Base-by-base conservation (phyloP, 306 rosid genomes). In the Acacia crassicarpa region DNA sequence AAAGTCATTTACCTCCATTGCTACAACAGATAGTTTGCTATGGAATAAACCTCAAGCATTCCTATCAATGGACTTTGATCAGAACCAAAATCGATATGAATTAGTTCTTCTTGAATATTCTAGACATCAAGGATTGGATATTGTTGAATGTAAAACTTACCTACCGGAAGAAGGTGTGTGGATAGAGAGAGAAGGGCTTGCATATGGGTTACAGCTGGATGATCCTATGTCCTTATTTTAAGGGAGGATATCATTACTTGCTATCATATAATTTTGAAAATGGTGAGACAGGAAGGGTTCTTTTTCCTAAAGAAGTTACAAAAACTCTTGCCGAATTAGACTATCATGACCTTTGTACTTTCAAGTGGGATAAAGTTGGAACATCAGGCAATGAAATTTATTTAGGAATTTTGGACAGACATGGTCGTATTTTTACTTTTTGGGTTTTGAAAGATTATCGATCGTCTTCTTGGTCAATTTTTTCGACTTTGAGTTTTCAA, bases 361-460 rank as follows among this genome's bases (percentile, higher is more conserved):
- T 53, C 9, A 53, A 19, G 22, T 1, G 8, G 59, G 59, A 6
- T 17, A 53, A 19, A 16, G 1, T 1, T 27, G 41, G 35, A 30
- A 32, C 33, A 32, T 32, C 33, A 32, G 33, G 33, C 33, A 33
- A 30, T 17, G 15, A 6, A 2, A 27, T 63, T 63, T 14, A 6
- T 63, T 13, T 63, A 9, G 69, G 30, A 8, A 63, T 17, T 27
- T 30, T 13, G 41, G 8, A 3, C 1, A 2, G 30, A 5, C 0
- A 0, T 10, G 0, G 56, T 1, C 1, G 0, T 63, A 0, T 14
- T 30, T 30, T 63, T 63, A 27, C 0, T 27, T 2, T 63, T 1
- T 63, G 69, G 69, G n/a, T 30, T 63, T 63, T 30, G 69, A 30
- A 6, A 5, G 20, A 63, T 30, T 63, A 63, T 27, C 40, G 30